phyloP scores from a whole-genome alignment of 441 rosid species.

The Erodium chrysanthum region DNA sequence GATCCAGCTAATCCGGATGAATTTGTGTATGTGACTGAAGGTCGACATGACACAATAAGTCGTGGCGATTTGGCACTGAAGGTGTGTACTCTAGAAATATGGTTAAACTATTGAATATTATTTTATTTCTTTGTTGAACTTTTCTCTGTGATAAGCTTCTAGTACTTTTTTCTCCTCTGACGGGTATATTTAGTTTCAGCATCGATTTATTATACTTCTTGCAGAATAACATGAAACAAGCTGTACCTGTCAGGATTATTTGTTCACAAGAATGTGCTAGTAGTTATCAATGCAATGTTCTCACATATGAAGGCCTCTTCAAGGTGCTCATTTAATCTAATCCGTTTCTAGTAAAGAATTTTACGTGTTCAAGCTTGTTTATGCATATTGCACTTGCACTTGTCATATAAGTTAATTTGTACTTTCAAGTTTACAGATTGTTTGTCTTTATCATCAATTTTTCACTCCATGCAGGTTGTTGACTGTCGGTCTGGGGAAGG shows the following conservation, averaged over 20 bases:
- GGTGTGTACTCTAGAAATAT: constrained; percentile 24
- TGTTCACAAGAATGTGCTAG: constrained; percentile 22
- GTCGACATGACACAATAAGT: constrained; percentile 25
- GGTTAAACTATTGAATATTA: background rate
- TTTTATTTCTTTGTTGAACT: constrained; percentile 1
- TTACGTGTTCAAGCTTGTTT: constrained; percentile 3
- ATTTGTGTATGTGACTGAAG: constrained; percentile 35
- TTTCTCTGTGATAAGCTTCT: background rate
- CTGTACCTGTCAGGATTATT: constrained; percentile 37
- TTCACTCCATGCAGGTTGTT: too few relatives aligned
- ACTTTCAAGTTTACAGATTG: constrained; percentile 22
- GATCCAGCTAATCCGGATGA: constrained; percentile 32
- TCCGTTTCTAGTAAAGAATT: background rate
- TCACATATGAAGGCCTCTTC: constrained; percentile 40
- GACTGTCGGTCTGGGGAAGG: constrained; percentile 22
- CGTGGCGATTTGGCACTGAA: constrained; percentile 44
- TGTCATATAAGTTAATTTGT: background rate
- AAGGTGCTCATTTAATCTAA: constrained; percentile 26
- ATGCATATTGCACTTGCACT: background rate
- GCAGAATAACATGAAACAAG: constrained; percentile 34
- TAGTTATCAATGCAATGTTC: constrained; percentile 20
- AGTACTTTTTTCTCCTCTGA: background rate
- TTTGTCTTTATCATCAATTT: constrained; percentile 2
- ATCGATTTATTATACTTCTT: constrained; percentile 6
- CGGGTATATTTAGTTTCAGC: background rate